Percentiles rank a stretch among this genome's conserved stretches.
Conservation (phyloP, 352 stramenopile species). For the Globisporangium lucens region DNA sequence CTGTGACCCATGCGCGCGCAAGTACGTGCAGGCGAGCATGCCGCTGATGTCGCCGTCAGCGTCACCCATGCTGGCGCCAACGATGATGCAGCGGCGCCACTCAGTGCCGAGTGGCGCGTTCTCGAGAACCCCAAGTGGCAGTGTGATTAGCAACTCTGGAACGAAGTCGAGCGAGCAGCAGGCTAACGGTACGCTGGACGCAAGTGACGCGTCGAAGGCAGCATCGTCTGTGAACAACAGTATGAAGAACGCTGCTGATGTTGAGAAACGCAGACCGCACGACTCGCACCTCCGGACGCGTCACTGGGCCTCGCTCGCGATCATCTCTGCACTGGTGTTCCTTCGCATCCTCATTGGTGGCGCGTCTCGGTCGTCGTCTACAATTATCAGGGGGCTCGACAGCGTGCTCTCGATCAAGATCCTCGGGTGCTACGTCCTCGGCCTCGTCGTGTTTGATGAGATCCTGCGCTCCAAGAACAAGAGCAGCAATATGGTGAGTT, state of each 20-base stretch:
- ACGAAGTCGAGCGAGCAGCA: not conserved
- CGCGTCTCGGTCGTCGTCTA: not conserved
- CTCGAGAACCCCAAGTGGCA: not conserved
- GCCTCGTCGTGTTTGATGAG: constrained; percentile 57
- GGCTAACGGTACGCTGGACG: not conserved
- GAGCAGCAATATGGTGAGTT: not conserved
- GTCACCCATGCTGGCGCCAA: constrained; percentile 26
- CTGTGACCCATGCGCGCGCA: constrained; percentile 67
- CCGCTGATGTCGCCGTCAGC: constrained; percentile 24
- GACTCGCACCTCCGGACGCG: constrained; percentile 45
- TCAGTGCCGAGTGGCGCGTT: constrained; percentile 17
- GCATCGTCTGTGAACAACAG: not conserved
- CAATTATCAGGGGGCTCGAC: constrained; percentile 35
- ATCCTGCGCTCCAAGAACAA: constrained; percentile 21
- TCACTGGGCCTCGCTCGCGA: constrained; percentile 46
- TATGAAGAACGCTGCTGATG: not conserved
- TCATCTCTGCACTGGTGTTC: constrained; percentile 28
- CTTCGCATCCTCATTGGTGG: constrained; percentile 31
- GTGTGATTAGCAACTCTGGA: not conserved
- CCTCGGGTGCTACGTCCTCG: constrained; percentile 44
- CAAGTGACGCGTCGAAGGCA: not conserved
- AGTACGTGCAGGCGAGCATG: constrained; percentile 45
- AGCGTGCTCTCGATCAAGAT: constrained; percentile 49
- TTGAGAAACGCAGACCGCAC: constrained; percentile 13
- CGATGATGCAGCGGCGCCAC: constrained; percentile 16